Conservation (phyloP, 2,329 filamentous ascomycete species). For the Chlorencoelia australis region DNA sequence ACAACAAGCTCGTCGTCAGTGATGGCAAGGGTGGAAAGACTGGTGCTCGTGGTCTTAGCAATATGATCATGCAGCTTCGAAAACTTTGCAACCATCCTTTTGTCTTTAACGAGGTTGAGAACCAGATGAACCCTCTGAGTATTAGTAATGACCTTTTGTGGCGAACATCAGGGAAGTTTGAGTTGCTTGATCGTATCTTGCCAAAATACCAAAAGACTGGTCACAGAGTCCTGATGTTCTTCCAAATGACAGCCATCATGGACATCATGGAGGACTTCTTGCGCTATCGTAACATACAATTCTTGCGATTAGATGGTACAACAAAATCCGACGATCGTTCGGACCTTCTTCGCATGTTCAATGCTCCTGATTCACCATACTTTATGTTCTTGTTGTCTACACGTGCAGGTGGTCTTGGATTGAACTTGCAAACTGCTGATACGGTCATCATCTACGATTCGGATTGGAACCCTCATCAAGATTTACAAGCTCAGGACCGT, state of each 20-base stretch:
- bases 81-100: constrained; percentile 99
- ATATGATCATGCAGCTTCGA: constrained; percentile 99
- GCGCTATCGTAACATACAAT: constrained; percentile 71
- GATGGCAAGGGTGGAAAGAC: constrained; percentile 95
- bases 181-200: constrained; percentile 81
- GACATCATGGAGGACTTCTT: constrained; percentile 99
- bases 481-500: constrained; percentile 98
- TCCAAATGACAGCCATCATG: constrained; percentile 99
- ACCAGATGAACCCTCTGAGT: constrained; percentile 87
- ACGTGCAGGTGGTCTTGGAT: constrained; percentile 91
- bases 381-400: constrained; percentile 99
- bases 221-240: constrained; percentile 98
- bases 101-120: constrained; percentile 95
- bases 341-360: constrained; percentile 80
- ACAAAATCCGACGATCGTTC: constrained; percentile 97
- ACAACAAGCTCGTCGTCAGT: constrained; percentile 89
- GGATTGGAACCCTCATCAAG: constrained; percentile 98
- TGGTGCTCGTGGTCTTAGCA: constrained; percentile 86
- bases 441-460: constrained; percentile 99
- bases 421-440: constrained; percentile 95
- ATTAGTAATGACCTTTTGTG: constrained; percentile 88
- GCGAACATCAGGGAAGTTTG: constrained; percentile 95
- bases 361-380: constrained; percentile 80
- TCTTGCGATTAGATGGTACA: constrained; percentile 87
- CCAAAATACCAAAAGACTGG: constrained; percentile 88